Conservation (phyloP, 2,329 filamentous ascomycete species). For the Aureobasidium uvarum region DNA sequence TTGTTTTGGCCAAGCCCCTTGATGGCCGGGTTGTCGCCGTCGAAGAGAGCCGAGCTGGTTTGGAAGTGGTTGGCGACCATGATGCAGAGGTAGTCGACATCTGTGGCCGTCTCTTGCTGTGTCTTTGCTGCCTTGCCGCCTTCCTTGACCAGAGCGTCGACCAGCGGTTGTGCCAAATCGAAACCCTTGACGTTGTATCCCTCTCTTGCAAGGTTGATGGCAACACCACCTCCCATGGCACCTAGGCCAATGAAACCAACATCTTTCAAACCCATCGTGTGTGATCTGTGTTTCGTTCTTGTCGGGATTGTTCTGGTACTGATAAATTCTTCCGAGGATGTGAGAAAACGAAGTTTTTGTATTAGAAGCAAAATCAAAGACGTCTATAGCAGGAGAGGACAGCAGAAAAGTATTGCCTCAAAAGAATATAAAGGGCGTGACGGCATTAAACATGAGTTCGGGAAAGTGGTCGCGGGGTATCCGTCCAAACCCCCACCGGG, state of each 20-base stretch:
- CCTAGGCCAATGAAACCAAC: slow-evolving; percentile 73
- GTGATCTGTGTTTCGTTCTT: slow-evolving; percentile 5
- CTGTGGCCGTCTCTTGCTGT: slow-evolving; percentile 60
- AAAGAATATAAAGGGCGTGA: slow-evolving; percentile 14
- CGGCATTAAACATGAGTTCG: slow-evolving; percentile 5
- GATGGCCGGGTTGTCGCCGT: slow-evolving; percentile 54
- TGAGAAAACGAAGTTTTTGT: not conserved
- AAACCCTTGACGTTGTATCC: slow-evolving; percentile 68
- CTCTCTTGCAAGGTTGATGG: slow-evolving; percentile 66
- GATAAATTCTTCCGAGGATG: too few species aligned
- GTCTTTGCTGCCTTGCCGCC: slow-evolving; percentile 61
- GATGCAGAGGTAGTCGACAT: slow-evolving; percentile 62
- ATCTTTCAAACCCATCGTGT: slow-evolving; percentile 37
- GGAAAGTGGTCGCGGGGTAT: slow-evolving; percentile 21
- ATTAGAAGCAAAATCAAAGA: not conserved
- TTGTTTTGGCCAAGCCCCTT: slow-evolving; percentile 56
- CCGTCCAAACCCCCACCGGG: slow-evolving; percentile 1
- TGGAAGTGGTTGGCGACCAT: slow-evolving; percentile 76
- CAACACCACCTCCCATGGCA: slow-evolving; percentile 82
- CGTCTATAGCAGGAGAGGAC: not conserved
- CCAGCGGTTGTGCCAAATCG: slow-evolving; percentile 66
- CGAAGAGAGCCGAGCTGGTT: slow-evolving; percentile 64
- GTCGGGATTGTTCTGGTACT: not conserved
- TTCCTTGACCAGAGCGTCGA: slow-evolving; percentile 62
- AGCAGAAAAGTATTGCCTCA: not conserved